phyloP scores from a whole-genome alignment of 2,329 filamentous ascomycete species.

The Fusarium solani-melongenae region DNA sequence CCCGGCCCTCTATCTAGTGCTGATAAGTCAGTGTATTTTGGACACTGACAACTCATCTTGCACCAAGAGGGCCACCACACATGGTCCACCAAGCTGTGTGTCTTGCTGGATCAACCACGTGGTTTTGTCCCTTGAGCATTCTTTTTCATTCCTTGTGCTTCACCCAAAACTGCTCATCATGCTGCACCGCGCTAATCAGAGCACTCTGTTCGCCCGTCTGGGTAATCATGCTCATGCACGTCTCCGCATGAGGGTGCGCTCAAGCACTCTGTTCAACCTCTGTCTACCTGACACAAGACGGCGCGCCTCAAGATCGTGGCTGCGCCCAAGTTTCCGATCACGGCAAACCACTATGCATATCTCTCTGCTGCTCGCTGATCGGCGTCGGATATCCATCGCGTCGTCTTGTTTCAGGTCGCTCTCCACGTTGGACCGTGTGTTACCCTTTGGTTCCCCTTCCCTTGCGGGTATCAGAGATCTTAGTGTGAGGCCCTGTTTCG shows the following conservation, averaged over 20 bases:
- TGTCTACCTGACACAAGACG: slow-evolving; percentile 19
- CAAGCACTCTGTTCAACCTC: neutral
- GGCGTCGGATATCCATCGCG: slow-evolving; percentile 21
- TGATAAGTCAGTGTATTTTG: neutral
- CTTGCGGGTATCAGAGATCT: slow-evolving; percentile 28
- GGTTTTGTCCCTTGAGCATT: neutral
- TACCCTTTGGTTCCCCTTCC: slow-evolving; percentile 13
- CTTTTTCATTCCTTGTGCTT: neutral
- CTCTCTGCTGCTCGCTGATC: slow-evolving; percentile 7
- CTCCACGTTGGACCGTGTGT: slow-evolving; percentile 38
- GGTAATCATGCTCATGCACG: neutral
- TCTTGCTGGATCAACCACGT: neutral
- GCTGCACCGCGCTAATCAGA: neutral
- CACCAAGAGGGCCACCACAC: neutral
- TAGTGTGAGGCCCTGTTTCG: slow-evolving; percentile 24
- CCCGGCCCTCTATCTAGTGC: neutral
- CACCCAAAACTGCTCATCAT: neutral
- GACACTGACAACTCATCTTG: slow-evolving; percentile 3
- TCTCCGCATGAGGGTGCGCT: slow-evolving; percentile 1
- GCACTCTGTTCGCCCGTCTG: neutral
- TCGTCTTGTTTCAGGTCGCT: slow-evolving; percentile 42
- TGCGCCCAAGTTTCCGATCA: slow-evolving; percentile 13
- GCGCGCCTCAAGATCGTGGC: slow-evolving; percentile 3
- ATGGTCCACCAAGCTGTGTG: neutral
- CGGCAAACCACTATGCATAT: neutral